Evolutionary conservation across 1,284 basidiomycete species (phyloP).

Genomic region (Fomitopsis betulina): DNA sequence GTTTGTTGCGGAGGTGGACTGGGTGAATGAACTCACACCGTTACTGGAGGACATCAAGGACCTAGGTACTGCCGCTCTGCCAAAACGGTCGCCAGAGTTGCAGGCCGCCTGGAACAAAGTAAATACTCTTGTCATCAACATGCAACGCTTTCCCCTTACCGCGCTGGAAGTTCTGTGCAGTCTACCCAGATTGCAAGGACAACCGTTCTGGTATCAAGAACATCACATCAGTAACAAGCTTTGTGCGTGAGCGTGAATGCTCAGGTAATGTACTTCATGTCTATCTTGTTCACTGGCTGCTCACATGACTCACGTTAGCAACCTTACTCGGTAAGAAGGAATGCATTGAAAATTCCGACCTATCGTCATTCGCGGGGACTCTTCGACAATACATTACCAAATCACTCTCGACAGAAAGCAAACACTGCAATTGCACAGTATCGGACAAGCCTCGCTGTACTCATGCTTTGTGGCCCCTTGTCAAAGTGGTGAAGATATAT

Average conservation of each 20-base stretch:
- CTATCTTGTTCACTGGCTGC: neutral
- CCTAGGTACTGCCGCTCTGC: neutral
- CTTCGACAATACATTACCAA: neutral
- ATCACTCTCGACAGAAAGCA: neutral
- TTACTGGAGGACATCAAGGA: neutral
- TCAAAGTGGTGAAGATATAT: slow-evolving; percentile 42
- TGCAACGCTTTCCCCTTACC: neutral
- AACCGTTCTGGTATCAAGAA: neutral
- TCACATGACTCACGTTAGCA: neutral
- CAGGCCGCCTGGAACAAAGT: neutral
- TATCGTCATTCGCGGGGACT: neutral
- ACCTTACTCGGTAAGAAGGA: neutral
- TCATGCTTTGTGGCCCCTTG: too few relatives aligned
- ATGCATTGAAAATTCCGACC: neutral
- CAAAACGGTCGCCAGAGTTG: neutral
- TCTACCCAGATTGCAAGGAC: neutral
- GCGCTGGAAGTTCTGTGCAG: neutral
- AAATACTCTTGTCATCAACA: neutral
- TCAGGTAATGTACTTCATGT: too few relatives aligned
- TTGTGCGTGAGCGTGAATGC: neutral
- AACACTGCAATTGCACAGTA: neutral
- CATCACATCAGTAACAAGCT: neutral
- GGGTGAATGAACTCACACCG: neutral
- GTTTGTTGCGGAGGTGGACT: neutral
- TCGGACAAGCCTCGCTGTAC: too few relatives aligned